Evolutionary conservation across 768 basidiomycete genomes (phyloP).

Genomic region (Leucogyrophana mollusca): DNA sequence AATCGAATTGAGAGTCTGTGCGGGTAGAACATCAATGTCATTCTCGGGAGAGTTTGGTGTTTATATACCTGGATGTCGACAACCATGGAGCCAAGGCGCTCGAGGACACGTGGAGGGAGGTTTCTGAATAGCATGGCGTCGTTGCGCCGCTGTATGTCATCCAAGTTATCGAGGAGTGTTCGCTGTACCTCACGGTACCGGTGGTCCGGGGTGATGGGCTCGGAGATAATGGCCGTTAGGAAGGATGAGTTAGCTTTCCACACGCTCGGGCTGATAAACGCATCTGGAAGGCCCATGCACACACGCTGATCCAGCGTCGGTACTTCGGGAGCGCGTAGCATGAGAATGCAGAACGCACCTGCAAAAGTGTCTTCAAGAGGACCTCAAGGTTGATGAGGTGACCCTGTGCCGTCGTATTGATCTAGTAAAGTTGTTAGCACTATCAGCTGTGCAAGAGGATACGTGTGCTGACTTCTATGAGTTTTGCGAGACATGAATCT

Average conservation of each 20-base stretch:
- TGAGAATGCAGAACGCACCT: constrained; percentile 40
- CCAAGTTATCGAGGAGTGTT: constrained; percentile 54
- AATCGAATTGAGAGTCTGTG: constrained; percentile 75
- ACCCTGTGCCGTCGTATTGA: constrained; percentile 51
- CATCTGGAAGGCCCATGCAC: constrained; percentile 70
- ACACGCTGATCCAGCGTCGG: constrained; percentile 45
- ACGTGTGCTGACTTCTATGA: constrained; percentile 53
- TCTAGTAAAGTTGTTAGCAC: constrained; percentile 38
- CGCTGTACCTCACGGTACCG: constrained; percentile 44
- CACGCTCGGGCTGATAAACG: constrained; percentile 68
- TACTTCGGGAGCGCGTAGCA: constrained; percentile 1
- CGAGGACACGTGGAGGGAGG: constrained; percentile 59
- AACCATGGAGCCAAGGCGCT: constrained; percentile 60
- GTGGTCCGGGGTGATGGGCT: constrained; percentile 21
- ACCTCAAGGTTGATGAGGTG: constrained; percentile 53
- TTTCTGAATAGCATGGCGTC: constrained; percentile 77
- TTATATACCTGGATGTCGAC: constrained; percentile 46
- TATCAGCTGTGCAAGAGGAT: background rate
- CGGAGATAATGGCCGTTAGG: constrained; percentile 37
- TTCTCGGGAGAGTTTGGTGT: background rate
- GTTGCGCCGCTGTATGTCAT: constrained; percentile 74
- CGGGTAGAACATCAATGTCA: constrained; percentile 1
- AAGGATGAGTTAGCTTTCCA: constrained; percentile 57
- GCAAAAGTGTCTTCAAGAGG: constrained; percentile 55
- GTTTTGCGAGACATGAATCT: constrained; percentile 66